Conservation (phyloP, 2,329 filamentous ascomycete genomes). For the Neonectria ditissima region DNA sequence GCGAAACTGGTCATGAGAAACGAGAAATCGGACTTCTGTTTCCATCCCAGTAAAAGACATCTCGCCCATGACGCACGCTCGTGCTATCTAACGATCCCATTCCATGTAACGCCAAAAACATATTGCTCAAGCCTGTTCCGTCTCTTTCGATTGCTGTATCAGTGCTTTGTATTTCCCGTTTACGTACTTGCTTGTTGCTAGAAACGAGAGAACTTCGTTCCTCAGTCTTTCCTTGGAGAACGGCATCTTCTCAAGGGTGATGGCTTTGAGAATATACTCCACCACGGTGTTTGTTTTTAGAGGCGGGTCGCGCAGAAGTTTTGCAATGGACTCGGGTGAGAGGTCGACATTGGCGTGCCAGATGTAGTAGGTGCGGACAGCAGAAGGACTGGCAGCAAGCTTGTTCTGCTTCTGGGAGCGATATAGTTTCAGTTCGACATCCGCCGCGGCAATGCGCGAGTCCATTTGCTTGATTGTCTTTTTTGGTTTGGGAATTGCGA, state of each 20-base stretch:
- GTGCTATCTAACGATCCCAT: not conserved
- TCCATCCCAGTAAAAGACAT: slow-evolving; percentile 14
- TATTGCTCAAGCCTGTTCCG: not conserved
- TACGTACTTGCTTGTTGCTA: slow-evolving; percentile 43
- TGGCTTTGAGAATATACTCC: slow-evolving; percentile 68
- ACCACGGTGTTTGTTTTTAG: slow-evolving; percentile 67
- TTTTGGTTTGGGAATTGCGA: slow-evolving; percentile 31
- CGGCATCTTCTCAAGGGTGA: slow-evolving; percentile 63
- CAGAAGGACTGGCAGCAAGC: slow-evolving; percentile 44
- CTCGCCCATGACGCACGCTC: not conserved
- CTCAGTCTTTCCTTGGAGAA: slow-evolving; percentile 60
- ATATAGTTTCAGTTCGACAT: slow-evolving; percentile 54
- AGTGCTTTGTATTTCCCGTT: slow-evolving; percentile 45
- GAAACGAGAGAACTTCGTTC: slow-evolving; percentile 55
- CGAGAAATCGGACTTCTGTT: slow-evolving; percentile 25
- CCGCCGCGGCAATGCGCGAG: slow-evolving; percentile 57
- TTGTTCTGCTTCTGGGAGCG: slow-evolving; percentile 43
- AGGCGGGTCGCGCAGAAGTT: slow-evolving; percentile 70
- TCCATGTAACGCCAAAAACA: not conserved
- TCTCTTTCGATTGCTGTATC: slow-evolving; percentile 27
- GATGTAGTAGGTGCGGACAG: slow-evolving; percentile 71
- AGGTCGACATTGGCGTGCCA: slow-evolving; percentile 69
- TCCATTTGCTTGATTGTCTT: slow-evolving; percentile 46
- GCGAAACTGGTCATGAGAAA: slow-evolving; percentile 31
- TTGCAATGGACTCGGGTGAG: slow-evolving; percentile 61